phyloP scores from a whole-genome alignment of 305 asterid species.

The Plantago coronopus region DNA sequence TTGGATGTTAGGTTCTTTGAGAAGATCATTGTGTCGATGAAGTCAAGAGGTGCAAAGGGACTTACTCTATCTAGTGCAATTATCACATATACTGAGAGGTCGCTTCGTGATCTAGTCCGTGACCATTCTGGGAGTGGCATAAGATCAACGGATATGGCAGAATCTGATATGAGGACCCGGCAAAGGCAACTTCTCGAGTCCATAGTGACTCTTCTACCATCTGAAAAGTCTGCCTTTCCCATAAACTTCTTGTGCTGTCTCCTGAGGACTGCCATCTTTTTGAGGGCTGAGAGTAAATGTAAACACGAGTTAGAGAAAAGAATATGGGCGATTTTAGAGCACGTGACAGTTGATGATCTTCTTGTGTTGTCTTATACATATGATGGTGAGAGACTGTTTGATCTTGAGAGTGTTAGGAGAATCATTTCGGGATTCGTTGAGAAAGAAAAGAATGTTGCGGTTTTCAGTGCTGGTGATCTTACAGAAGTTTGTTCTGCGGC shows the following conservation, averaged over 20 bases:
- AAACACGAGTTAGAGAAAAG: constrained; percentile 75
- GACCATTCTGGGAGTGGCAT: constrained; percentile 65
- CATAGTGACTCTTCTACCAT: constrained; percentile 58
- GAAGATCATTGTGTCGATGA: constrained; percentile 58
- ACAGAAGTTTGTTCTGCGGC: constrained; percentile 61
- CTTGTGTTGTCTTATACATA: constrained; percentile 59
- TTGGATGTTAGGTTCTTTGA: constrained; percentile 58
- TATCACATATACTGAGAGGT: constrained; percentile 70
- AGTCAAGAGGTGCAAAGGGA: constrained; percentile 65
- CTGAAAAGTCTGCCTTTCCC: constrained; percentile 70
- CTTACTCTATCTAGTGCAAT: constrained; percentile 76
- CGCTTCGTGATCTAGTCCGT: constrained; percentile 69
- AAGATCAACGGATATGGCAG: constrained; percentile 24
- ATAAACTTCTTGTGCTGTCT: constrained; percentile 84
- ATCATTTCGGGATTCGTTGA: constrained; percentile 74
- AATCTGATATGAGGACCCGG: constrained; percentile 38
- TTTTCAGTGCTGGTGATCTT: constrained; percentile 66
- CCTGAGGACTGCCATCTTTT: constrained; percentile 69
- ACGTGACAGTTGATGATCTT: constrained; percentile 72
- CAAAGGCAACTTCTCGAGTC: constrained; percentile 68
- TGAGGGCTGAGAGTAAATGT: constrained; percentile 46
- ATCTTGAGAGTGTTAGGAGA: constrained; percentile 85
- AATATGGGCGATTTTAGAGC: constrained; percentile 59
- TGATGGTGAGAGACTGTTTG: constrained; percentile 77
- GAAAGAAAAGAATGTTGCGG: constrained; percentile 74